Evolutionary conservation across 2,329 filamentous ascomycete species (phyloP).

Genomic region (Cercospora canescens): DNA sequence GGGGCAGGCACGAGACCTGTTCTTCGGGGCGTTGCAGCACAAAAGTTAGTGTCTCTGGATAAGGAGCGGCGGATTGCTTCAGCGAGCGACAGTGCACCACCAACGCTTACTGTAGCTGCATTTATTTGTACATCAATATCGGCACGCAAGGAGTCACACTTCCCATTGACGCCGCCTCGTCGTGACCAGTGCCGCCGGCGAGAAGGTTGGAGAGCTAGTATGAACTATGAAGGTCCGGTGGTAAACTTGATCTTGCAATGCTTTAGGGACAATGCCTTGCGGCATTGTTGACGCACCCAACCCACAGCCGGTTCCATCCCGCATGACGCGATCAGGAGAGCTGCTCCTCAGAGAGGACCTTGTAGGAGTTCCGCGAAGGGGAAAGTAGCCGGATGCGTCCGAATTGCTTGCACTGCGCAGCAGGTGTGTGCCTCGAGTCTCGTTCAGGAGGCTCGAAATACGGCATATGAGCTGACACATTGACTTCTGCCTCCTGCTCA

Average conservation of each 20-base stretch:
- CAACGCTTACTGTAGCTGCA: neutral
- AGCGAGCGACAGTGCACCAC: neutral
- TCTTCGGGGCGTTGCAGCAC: no score
- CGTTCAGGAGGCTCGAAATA: neutral
- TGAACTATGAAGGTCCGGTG: slow-evolving; percentile 38
- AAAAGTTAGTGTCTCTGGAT: no score
- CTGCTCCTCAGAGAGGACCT: slow-evolving; percentile 34
- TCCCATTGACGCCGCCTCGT: slow-evolving; percentile 22
- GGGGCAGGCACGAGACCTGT: no score
- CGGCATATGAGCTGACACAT: no score
- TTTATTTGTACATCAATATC: slow-evolving; percentile 17
- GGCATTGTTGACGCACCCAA: slow-evolving; percentile 26
- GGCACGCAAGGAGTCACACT: slow-evolving; percentile 36
- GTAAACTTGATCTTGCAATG: slow-evolving; percentile 30
- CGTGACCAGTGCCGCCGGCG: slow-evolving; percentile 11
- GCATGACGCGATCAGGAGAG: slow-evolving; percentile 33
- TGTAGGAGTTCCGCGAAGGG: slow-evolving; percentile 25
- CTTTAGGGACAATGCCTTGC: slow-evolving; percentile 9
- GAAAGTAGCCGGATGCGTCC: slow-evolving; percentile 33
- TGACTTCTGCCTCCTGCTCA: neutral
- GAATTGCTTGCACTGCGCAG: slow-evolving; percentile 20
- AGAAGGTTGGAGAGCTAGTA: slow-evolving; percentile 24
- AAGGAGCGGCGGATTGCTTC: no score
- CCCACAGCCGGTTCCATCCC: slow-evolving; percentile 31
- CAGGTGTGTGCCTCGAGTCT: neutral